Base-by-base conservation (phyloP, 768 basidiomycete genomes). In the Saitozyma sp. region DNA sequence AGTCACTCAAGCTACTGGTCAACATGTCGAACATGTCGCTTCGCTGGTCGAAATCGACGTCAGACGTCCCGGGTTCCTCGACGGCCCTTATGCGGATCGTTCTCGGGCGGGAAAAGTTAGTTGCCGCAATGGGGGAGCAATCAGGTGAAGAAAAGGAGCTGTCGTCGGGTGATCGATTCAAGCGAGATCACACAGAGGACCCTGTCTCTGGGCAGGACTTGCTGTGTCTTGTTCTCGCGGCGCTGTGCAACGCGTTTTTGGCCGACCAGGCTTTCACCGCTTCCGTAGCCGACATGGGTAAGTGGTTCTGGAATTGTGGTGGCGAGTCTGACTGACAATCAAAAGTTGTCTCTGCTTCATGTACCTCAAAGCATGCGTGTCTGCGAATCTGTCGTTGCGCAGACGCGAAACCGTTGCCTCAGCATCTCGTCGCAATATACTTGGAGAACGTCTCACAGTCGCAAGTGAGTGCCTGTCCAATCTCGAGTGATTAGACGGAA, bases 1-100 rank as follows among this genome's bases (percentile, higher is more conserved):
- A 59, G 20, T 9, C 20, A 8, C 38, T 64, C 39, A 58, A 64
- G 46, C 54, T 64, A 39, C 50, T 64, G 9, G 63, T 58, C 6
- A 52, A 53, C 19, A 29, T 61, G 58, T 29, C 54, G 39, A 64
- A 60, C 38, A 11, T 41, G 7, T 56, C 58, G 1, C 11, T 38
- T 8, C 17, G 19, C 2, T 64, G 63, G 63, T 50, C 63, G 17
- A 13, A 6, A 20, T 16, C 48, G 9, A 51, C 50, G 11, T 16
- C 61, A 6, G 9, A 49, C 2, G 3, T 43, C 10, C 10, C 37
- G n/a, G 59, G 51, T 9, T 50, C n/a, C 37, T 37, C 54, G 6
- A 45, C 52, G 10, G 40, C 52, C 16, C 59, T 60, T 1, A 43
- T 10, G 11, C 40, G 59, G 16, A 51, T 60, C 8, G 16, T 60